Evolutionary conservation across 306 rosid genomes (phyloP).

Genomic region (Sindora glabra): DNA sequence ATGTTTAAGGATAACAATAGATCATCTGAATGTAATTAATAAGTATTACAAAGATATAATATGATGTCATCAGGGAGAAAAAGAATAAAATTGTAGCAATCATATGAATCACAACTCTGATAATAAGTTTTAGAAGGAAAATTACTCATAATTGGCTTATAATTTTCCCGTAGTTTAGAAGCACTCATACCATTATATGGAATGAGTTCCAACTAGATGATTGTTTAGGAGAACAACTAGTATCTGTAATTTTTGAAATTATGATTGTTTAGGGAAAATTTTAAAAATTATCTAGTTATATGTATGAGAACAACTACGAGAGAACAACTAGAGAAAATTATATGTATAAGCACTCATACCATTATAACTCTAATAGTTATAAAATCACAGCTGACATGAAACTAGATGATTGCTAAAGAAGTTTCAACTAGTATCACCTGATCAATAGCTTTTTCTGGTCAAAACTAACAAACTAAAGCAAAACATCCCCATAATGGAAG

Average conservation of each 20-base stretch:
- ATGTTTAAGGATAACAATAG: no score
- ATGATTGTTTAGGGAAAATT: constrained; percentile 12
- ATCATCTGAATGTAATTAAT: no score
- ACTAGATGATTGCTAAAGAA: constrained; percentile 7
- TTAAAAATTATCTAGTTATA: no score
- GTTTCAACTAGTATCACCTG: constrained; percentile 7
- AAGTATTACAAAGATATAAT: no score
- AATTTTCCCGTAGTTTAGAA: not conserved
- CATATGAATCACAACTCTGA: not conserved
- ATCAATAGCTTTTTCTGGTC: not conserved
- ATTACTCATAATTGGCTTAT: constrained; percentile 13
- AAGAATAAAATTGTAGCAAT: not conserved
- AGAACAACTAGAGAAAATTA: no score
- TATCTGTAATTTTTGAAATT: not conserved
- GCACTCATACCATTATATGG: not conserved
- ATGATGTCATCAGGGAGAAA: not conserved
- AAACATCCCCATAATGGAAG: not conserved
- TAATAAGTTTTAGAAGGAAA: not conserved
- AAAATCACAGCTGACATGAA: constrained; percentile 22
- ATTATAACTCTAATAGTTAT: no score
- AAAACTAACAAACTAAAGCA: not conserved
- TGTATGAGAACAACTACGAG: no score
- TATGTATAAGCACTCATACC: no score
- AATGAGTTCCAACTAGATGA: no score
- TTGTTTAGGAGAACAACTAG: no score